Percentiles rank a stretch among this genome's conserved stretches.
phyloP scores from a whole-genome alignment of 768 basidiomycete genomes.

The Leccinum variicolor region DNA sequence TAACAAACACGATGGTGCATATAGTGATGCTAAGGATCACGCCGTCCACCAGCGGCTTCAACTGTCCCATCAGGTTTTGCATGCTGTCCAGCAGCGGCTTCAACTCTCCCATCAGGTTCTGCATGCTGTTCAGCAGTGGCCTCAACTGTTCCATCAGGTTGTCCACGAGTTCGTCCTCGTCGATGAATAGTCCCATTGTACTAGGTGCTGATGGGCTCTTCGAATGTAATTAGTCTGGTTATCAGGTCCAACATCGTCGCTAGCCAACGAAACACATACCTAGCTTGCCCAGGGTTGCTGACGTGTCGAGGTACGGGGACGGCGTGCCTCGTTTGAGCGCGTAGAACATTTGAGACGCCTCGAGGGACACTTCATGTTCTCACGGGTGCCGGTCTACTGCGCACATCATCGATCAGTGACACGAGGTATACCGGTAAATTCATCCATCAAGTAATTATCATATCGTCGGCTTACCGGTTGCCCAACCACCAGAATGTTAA shows the following conservation, averaged over 20 bases:
- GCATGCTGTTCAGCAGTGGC: not conserved
- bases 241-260: not conserved
- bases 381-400: not conserved
- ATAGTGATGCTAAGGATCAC: constrained; percentile 11
- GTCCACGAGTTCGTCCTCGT: constrained; percentile 8
- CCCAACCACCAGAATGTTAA: not conserved
- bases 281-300: constrained; percentile 1
- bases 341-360: constrained; percentile 3
- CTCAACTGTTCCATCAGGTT: constrained; percentile 10
- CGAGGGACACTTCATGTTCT: constrained; percentile 3
- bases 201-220: not conserved
- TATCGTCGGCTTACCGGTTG: not conserved
- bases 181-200: constrained; percentile 18
- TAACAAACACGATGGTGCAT: constrained; percentile 17
- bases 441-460: not conserved
- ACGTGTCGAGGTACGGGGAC: not conserved
- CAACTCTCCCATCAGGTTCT: constrained; percentile 9
- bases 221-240: not conserved
- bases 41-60: not conserved
- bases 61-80: constrained; percentile 1
- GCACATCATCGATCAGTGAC: too few species aligned
- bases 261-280: not conserved
- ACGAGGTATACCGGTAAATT: too few species aligned
- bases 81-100: not conserved
- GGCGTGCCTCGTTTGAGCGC: not conserved